These are phyloP conservation scores for Heliosperma pusillum DNA, from an alignment of 148 eudicot genomes.

Conservation along the genomic window DNA sequence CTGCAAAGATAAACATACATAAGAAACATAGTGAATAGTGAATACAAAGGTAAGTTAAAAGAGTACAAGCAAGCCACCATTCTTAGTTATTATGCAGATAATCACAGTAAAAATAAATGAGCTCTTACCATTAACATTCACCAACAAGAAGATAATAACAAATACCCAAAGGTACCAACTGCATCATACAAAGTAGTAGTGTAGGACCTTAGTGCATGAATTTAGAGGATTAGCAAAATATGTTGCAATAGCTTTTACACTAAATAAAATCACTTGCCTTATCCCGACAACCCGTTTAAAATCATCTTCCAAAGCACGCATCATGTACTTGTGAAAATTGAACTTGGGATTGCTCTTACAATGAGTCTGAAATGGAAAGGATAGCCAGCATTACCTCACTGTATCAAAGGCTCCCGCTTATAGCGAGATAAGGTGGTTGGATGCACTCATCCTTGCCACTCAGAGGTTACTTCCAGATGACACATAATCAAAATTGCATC, in stretches of 20 bases:
- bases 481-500: no score
- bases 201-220: slow-evolving; percentile 1
- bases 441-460: not conserved
- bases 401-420: not conserved
- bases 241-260: not conserved
- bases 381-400: not conserved
- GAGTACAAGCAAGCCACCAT: not conserved
- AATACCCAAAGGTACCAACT: slow-evolving; percentile 98
- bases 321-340: slow-evolving; percentile 96
- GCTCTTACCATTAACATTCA: slow-evolving; percentile 73
- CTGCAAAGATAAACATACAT: slow-evolving; percentile 36
- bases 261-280: slow-evolving; percentile 43
- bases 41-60: not conserved
- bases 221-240: not conserved
- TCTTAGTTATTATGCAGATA: no score
- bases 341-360: slow-evolving; percentile 76
- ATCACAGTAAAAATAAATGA: not conserved
- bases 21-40: not conserved
- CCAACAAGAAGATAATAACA: slow-evolving; percentile 76
- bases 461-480: not conserved
- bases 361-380: slow-evolving; percentile 54
- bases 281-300: slow-evolving; percentile 86
- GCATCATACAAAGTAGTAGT: slow-evolving; percentile 41
- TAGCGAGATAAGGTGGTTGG: no score
- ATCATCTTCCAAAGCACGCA: slow-evolving; percentile 91